phyloP scores from a whole-genome alignment of 805 yeast species.

The Komagataella pastoris region DNA sequence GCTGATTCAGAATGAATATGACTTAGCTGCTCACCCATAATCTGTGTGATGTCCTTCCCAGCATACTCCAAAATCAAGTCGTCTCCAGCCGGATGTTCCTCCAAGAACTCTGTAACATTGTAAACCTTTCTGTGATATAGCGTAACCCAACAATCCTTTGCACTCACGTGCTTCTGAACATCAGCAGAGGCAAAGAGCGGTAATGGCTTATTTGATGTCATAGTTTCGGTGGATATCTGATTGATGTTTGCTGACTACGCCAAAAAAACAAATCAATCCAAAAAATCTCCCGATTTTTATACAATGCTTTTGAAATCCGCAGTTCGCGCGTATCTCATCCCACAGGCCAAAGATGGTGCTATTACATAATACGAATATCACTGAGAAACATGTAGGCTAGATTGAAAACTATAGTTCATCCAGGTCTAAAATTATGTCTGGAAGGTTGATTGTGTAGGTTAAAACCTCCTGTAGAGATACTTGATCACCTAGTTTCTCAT shows the following conservation, averaged over 20 bases:
- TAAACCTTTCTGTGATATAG: slow-evolving; percentile 70
- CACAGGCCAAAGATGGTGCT: not conserved
- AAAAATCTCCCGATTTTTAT: not conserved
- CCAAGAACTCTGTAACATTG: slow-evolving; percentile 62
- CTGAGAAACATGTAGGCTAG: not conserved
- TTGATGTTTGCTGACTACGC: not conserved
- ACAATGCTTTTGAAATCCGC: not conserved
- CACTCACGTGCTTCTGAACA: slow-evolving; percentile 28
- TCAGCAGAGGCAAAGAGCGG: not conserved
- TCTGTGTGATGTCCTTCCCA: slow-evolving; percentile 54
- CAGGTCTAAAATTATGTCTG: not conserved
- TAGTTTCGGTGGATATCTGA: not conserved
- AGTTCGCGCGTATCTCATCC: not conserved
- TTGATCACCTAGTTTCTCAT: not conserved
- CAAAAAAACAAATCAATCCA: not conserved
- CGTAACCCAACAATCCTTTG: slow-evolving; percentile 67
- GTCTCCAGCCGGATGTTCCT: slow-evolving; percentile 62
- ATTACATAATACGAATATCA: not conserved
- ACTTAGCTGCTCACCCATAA: slow-evolving; percentile 54
- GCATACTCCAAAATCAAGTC: slow-evolving; percentile 44
- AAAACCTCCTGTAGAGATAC: not conserved
- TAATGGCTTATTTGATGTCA: not conserved
- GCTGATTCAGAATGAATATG: slow-evolving; percentile 83
- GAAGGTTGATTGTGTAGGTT: not conserved
- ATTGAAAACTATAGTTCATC: not conserved